Conservation (phyloP, 768 basidiomycete species). For the Guyanaporus albipodus region DNA sequence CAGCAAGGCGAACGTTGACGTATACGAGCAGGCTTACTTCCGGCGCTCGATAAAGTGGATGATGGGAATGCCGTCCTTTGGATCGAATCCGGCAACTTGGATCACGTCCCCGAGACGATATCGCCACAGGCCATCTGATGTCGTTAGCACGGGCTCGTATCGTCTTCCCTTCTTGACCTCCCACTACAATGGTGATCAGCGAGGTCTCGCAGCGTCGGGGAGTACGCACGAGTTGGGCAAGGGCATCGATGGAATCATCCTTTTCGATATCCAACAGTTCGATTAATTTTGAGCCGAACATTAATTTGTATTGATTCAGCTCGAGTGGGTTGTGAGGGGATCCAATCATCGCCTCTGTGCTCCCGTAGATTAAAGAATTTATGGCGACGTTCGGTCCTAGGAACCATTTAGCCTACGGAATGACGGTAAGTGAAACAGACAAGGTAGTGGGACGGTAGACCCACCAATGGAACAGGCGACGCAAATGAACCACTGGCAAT, state of each 20-base stretch:
- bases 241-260: background rate
- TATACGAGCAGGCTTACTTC: conserved; percentile 4
- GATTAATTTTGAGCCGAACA: background rate
- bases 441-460: background rate
- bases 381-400: background rate
- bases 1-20: background rate
- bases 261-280: conserved; percentile 17
- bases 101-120: conserved; percentile 20
- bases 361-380: background rate
- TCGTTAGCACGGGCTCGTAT: conserved; percentile 22
- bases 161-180: conserved; percentile 7
- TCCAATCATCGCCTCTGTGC: conserved; percentile 7
- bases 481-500: conserved; percentile 11
- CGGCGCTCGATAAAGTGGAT: conserved; percentile 14
- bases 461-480: conserved; percentile 7
- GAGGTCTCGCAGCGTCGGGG: background rate
- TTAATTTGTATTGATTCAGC: conserved; percentile 7
- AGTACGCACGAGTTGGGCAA: conserved; percentile 3
- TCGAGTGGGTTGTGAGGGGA: conserved; percentile 4
- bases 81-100: conserved; percentile 20
- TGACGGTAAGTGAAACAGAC: background rate
- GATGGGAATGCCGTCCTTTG: conserved; percentile 15
- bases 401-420: background rate
- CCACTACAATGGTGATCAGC: conserved; percentile 14
- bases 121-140: conserved; percentile 18